phyloP scores from a whole-genome alignment of 163 green algal genomes.

The Trebouxiophyceae sp. region DNA sequence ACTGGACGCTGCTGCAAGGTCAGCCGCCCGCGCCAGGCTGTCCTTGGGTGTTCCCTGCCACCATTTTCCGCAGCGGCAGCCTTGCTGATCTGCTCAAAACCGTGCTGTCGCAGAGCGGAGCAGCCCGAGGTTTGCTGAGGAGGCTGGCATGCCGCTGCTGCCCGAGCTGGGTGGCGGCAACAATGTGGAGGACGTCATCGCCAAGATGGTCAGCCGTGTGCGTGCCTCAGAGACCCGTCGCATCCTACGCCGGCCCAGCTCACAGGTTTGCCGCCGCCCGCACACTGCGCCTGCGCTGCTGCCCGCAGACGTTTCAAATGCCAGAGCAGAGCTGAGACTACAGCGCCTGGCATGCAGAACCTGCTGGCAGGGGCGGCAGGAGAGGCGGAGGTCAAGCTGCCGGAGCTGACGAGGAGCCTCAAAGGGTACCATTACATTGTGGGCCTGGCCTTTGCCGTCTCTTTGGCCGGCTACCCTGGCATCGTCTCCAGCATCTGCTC shows the following conservation, averaged over 20 bases:
- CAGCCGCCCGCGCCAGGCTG: too few relatives aligned
- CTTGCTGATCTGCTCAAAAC: too few relatives aligned
- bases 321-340: too few relatives aligned
- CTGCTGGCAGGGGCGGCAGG: not conserved
- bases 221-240: not conserved
- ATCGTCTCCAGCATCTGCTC: slow-evolving; percentile 56
- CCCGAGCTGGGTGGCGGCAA: too few relatives aligned
- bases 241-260: not conserved
- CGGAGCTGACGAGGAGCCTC: not conserved
- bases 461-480: slow-evolving; percentile 38
- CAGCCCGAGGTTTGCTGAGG: too few relatives aligned
- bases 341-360: too few relatives aligned
- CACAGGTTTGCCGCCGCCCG: not conserved
- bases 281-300: not conserved
- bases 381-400: not conserved
- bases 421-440: not conserved
- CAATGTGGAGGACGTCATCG: too few relatives aligned
- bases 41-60: too few relatives aligned
- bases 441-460: slow-evolving; percentile 21
- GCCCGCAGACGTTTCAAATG: too few relatives aligned
- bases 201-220: not conserved
- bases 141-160: too few relatives aligned
- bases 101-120: too few relatives aligned
- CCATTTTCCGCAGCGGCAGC: too few relatives aligned
- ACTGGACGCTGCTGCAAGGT: not conserved